Percentiles rank a stretch among this genome's conserved stretches.
phyloP scores from a whole-genome alignment of 495 filamentous ascomycete genomes.

The Tuber microsphaerosporum region DNA sequence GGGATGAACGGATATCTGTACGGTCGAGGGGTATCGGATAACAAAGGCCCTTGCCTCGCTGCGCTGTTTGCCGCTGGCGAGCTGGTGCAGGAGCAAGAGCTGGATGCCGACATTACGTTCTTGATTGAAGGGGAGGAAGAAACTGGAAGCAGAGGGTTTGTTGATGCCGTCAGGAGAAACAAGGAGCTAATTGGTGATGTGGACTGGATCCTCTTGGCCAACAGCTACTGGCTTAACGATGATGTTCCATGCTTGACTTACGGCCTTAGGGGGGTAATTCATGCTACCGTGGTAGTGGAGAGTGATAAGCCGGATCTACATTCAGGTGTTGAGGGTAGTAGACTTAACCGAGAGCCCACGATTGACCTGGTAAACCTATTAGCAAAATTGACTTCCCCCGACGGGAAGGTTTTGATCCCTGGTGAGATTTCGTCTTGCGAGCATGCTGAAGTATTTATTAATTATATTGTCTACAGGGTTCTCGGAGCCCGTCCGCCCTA shows the following conservation, averaged over 20 bases:
- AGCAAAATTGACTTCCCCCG: slow-evolving; percentile 63
- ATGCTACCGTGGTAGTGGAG: slow-evolving; percentile 79
- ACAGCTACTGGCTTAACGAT: slow-evolving; percentile 98
- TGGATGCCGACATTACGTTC: slow-evolving; percentile 83
- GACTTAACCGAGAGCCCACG: slow-evolving; percentile 76
- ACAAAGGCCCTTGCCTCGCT: slow-evolving; percentile 90
- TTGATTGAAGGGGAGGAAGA: slow-evolving; percentile 97
- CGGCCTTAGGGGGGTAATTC: slow-evolving; percentile 86
- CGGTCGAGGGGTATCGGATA: slow-evolving; percentile 92
- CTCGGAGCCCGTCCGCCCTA: slow-evolving; percentile 69
- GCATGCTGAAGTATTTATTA: background rate
- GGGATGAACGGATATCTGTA: slow-evolving; percentile 90
- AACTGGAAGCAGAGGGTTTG: slow-evolving; percentile 82
- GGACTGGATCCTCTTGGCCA: slow-evolving; percentile 88
- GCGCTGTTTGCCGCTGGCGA: slow-evolving; percentile 89
- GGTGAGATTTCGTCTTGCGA: slow-evolving; percentile 12
- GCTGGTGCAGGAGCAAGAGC: slow-evolving; percentile 64
- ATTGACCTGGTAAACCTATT: slow-evolving; percentile 82
- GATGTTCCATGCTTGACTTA: slow-evolving; percentile 92
- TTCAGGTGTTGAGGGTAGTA: slow-evolving; percentile 88
- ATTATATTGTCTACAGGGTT: slow-evolving; percentile 53
- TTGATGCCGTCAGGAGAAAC: slow-evolving; percentile 64
- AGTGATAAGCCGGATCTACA: slow-evolving; percentile 85
- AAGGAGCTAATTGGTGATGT: slow-evolving; percentile 80
- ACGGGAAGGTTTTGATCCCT: slow-evolving; percentile 57